phyloP scores from a whole-genome alignment of 106 monocot genomes.

The Allium cepa region DNA sequence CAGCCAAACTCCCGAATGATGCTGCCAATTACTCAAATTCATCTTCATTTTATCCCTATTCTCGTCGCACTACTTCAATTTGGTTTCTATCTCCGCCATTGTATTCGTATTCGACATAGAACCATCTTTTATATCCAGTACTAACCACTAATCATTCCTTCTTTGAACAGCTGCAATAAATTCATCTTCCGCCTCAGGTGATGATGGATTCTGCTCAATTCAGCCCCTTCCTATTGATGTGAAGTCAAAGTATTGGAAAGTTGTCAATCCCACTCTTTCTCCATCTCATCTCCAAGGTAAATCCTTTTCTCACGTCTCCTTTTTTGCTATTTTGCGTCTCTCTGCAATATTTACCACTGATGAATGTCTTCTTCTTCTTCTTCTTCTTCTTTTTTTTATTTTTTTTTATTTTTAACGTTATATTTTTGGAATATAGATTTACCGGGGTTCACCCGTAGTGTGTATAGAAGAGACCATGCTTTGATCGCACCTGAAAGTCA shows the following conservation, averaged over 20 bases:
- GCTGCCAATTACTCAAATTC: no score
- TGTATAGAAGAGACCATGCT: conserved; percentile 77
- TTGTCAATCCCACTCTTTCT: conserved; percentile 78
- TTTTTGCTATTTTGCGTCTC: not conserved
- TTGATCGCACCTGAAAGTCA: conserved; percentile 89
- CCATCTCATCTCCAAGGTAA: conserved; percentile 72
- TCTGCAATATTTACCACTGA: not conserved
- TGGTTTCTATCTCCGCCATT: no score
- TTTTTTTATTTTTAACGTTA: no score
- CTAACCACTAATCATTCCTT: no score
- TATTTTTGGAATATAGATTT: conserved; percentile 45
- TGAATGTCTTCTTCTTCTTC: no score
- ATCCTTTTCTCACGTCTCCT: no score
- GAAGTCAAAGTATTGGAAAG: conserved; percentile 53
- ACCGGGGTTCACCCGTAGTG: conserved; percentile 90
- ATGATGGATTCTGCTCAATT: conserved; percentile 46
- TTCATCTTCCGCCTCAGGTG: not conserved
- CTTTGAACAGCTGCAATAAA: not conserved
- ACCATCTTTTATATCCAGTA: no score
- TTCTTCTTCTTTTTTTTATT: no score
- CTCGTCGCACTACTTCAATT: no score
- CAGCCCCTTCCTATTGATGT: not conserved
- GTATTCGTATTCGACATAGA: no score
- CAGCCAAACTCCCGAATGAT: no score
- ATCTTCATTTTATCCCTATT: no score